phyloP scores from a whole-genome alignment of 1,284 basidiomycete species.

The Heterobasidion annosum region DNA sequence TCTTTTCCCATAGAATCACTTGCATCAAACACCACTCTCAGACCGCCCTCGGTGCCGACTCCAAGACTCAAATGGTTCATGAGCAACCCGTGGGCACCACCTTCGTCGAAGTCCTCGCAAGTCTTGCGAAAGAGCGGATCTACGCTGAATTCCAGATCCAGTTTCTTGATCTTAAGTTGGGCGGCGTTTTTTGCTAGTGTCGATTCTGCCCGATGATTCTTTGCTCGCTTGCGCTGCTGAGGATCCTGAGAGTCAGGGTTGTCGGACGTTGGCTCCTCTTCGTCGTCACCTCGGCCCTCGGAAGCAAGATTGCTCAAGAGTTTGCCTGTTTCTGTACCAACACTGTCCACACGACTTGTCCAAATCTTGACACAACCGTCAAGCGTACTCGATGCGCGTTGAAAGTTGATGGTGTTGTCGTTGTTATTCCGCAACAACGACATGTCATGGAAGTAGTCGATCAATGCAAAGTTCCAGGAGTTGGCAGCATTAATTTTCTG shows the following conservation, averaged over 20 bases:
- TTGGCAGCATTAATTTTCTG: conserved; percentile 99
- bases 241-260: conserved; percentile 51
- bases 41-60: conserved; percentile 70
- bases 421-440: conserved; percentile 87
- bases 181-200: conserved; percentile 80
- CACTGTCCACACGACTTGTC: conserved; percentile 96
- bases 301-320: conserved; percentile 86
- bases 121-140: conserved; percentile 98
- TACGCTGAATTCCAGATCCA: conserved; percentile 91
- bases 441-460: conserved; percentile 99
- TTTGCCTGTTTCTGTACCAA: conserved; percentile 95
- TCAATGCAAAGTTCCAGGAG: conserved; percentile 96
- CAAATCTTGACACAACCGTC: conserved; percentile 99
- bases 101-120: conserved; percentile 97
- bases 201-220: conserved; percentile 59
- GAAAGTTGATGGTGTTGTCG: conserved; percentile 97
- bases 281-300: conserved; percentile 48
- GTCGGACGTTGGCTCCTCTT: conserved; percentile 48
- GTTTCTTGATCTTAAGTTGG: conserved; percentile 85
- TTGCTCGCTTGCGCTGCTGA: conserved; percentile 52
- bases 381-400: conserved; percentile 94
- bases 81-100: conserved; percentile 87
- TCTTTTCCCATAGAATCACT: conserved; percentile 81
- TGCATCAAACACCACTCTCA: conserved; percentile 94
- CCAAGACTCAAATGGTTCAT: conserved; percentile 87